These are phyloP conservation scores for Cryphonectria naterciae DNA, from an alignment of 2,329 filamentous ascomycete genomes.

Conservation along the genomic window DNA sequence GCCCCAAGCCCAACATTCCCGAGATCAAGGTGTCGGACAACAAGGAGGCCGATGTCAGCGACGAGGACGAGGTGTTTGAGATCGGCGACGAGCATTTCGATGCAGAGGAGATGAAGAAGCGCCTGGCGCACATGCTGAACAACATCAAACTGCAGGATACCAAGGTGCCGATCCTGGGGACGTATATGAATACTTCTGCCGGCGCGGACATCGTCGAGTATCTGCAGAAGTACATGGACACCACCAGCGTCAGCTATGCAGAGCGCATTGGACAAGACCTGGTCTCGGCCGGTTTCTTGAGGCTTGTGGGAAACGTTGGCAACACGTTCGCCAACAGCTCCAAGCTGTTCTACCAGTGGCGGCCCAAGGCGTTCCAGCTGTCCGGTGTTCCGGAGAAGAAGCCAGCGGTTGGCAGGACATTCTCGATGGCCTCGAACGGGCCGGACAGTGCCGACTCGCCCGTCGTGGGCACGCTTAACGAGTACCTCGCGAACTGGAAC, in stretches of 20 bases:
- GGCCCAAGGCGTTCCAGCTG: slow-evolving; percentile 85
- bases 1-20: slow-evolving; percentile 69
- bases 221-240: slow-evolving; percentile 84
- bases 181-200: slow-evolving; percentile 88
- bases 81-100: slow-evolving; percentile 88
- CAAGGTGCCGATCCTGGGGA: slow-evolving; percentile 94
- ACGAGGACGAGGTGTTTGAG: slow-evolving; percentile 85
- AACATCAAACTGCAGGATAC: slow-evolving; percentile 86
- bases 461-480: slow-evolving; percentile 78
- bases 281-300: slow-evolving; percentile 81
- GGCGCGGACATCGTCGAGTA: slow-evolving; percentile 96
- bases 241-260: slow-evolving; percentile 83
- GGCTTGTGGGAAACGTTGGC: slow-evolving; percentile 91
- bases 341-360: slow-evolving; percentile 97
- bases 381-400: slow-evolving; percentile 91
- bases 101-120: slow-evolving; percentile 87
- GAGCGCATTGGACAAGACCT: slow-evolving; percentile 96
- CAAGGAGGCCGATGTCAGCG: slow-evolving; percentile 63
- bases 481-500: slow-evolving; percentile 92
- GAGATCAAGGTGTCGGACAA: slow-evolving; percentile 83
- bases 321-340: slow-evolving; percentile 97
- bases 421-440: slow-evolving; percentile 68
- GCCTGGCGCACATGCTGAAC: slow-evolving; percentile 82
- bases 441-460: slow-evolving; percentile 71
- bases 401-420: slow-evolving; percentile 70